phyloP scores from a whole-genome alignment of 305 asterid genomes.

The Solanum hybrid region DNA sequence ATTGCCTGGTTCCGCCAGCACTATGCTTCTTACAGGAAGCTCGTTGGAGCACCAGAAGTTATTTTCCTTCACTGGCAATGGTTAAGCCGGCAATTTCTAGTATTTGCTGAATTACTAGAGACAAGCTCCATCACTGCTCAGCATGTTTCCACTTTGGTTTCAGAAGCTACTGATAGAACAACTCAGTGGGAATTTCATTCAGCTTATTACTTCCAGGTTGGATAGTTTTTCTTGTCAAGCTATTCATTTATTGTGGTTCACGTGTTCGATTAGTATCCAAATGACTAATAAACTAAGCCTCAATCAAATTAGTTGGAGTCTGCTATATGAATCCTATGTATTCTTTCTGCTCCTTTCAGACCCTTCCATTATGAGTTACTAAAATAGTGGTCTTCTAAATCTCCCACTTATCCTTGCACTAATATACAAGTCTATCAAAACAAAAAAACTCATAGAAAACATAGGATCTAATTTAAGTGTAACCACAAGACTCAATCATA shows the following conservation, averaged over 20 bases:
- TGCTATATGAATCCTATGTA: background rate
- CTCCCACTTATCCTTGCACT: background rate
- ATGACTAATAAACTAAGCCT: background rate
- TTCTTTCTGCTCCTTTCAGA: background rate
- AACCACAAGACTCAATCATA: background rate
- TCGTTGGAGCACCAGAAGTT: constrained; percentile 67
- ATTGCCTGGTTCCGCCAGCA: constrained; percentile 81
- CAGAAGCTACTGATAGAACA: constrained; percentile 58
- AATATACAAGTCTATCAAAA: background rate
- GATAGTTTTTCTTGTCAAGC: background rate
- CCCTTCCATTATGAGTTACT: background rate
- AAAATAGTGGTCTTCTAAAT: background rate
- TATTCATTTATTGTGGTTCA: background rate
- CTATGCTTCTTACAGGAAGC: constrained; percentile 51
- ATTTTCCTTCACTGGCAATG: constrained; percentile 93
- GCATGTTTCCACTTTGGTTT: constrained; percentile 30
- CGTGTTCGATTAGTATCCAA: background rate
- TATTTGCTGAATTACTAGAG: constrained; percentile 85
- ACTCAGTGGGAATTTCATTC: constrained; percentile 80
- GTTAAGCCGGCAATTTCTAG: constrained; percentile 87
- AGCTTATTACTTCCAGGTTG: constrained; percentile 85
- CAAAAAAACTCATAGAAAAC: background rate
- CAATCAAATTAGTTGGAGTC: background rate
- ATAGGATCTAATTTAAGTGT: background rate
- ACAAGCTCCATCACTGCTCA: constrained; percentile 49